Evolutionary conservation across 1,284 basidiomycete species (phyloP).

Genomic region (Xerocomus amazonicus): DNA sequence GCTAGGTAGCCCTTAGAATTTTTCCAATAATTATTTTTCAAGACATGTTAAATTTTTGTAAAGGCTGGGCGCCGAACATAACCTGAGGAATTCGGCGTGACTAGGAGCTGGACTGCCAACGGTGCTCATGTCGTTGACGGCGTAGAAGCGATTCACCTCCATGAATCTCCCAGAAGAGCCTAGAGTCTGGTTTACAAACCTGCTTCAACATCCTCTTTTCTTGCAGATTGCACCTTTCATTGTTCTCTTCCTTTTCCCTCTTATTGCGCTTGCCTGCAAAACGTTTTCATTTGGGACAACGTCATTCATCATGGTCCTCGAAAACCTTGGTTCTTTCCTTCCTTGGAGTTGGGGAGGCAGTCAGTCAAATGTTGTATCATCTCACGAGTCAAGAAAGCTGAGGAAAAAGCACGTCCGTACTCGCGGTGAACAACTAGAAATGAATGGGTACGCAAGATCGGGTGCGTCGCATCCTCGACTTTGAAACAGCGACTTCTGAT

Average conservation of each 20-base stretch:
- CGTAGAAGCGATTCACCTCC: slow-evolving; percentile 24
- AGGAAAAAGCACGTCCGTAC: slow-evolving; percentile 50
- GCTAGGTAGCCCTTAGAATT: slow-evolving; percentile 36
- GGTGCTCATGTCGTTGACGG: slow-evolving; percentile 31
- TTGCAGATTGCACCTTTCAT: slow-evolving; percentile 56
- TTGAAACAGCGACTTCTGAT: slow-evolving; percentile 1
- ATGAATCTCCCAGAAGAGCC: slow-evolving; percentile 35
- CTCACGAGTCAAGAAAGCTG: slow-evolving; percentile 41
- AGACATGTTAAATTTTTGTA: too few relatives aligned
- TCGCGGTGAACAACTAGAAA: slow-evolving; percentile 51
- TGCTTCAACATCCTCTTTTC: slow-evolving; percentile 30
- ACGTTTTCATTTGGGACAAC: slow-evolving; percentile 23
- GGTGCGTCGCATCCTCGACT: slow-evolving; percentile 16
- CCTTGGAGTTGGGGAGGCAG: slow-evolving; percentile 57
- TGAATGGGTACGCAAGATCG: slow-evolving; percentile 37
- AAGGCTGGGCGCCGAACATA: slow-evolving; percentile 56
- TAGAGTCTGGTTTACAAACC: slow-evolving; percentile 24
- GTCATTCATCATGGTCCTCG: slow-evolving; percentile 52
- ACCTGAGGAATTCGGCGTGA: slow-evolving; percentile 61
- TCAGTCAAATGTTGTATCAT: slow-evolving; percentile 28
- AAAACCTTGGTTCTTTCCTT: slow-evolving; percentile 46
- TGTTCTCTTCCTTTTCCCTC: slow-evolving; percentile 52
- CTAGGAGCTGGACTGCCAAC: slow-evolving; percentile 9
- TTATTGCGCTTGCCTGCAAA: slow-evolving; percentile 42
- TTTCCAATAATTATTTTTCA: accelerated